A percentile compares a stretch with the other conserved stretches of the same genome.
Evolutionary conservation across 352 stramenopile genomes (phyloP).

Genomic region (Phytopythium montanum): DNA sequence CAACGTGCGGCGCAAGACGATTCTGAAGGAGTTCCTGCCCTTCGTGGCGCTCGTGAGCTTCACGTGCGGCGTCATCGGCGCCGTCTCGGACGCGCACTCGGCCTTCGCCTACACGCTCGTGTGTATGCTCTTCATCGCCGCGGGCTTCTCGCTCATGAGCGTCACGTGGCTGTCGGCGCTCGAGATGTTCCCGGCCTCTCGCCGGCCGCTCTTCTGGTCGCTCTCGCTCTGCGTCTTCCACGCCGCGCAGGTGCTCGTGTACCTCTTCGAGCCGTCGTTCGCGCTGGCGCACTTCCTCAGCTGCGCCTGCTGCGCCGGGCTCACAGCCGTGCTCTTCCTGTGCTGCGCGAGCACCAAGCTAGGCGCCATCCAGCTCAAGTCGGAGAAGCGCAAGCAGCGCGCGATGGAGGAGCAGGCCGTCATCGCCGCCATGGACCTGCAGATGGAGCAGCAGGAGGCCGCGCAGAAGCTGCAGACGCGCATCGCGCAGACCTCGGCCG

Average conservation of each 20-base stretch:
- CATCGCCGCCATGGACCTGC: constrained; percentile 17
- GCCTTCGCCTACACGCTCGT: constrained; percentile 46
- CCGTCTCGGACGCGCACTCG: constrained; percentile 26
- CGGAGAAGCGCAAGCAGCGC: constrained; percentile 70
- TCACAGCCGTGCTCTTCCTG: constrained; percentile 69
- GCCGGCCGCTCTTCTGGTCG: constrained; percentile 60
- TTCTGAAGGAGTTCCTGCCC: constrained; percentile 85
- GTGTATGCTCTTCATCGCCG: constrained; percentile 59
- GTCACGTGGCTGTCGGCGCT: constrained; percentile 70
- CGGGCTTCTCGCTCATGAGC: constrained; percentile 67
- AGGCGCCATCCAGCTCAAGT: constrained; percentile 83
- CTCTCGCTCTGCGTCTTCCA: constrained; percentile 72
- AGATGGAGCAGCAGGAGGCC: constrained; percentile 22
- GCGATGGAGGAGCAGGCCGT: constrained; percentile 31
- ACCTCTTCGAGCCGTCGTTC: constrained; percentile 58
- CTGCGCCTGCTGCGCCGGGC: constrained; percentile 25
- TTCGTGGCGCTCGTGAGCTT: constrained; percentile 64
- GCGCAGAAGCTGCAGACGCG: constrained; percentile 53
- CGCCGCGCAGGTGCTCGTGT: constrained; percentile 47
- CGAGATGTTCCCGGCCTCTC: constrained; percentile 76
- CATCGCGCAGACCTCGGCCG: constrained; percentile 41
- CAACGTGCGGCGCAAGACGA: constrained; percentile 85
- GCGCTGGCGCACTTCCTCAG: constrained; percentile 54
- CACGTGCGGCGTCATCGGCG: constrained; percentile 49
- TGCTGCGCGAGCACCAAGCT: constrained; percentile 78